Evolutionary conservation across 2,329 filamentous ascomycete species (phyloP).

Genomic region (Pseudogymnoascus sp.): DNA sequence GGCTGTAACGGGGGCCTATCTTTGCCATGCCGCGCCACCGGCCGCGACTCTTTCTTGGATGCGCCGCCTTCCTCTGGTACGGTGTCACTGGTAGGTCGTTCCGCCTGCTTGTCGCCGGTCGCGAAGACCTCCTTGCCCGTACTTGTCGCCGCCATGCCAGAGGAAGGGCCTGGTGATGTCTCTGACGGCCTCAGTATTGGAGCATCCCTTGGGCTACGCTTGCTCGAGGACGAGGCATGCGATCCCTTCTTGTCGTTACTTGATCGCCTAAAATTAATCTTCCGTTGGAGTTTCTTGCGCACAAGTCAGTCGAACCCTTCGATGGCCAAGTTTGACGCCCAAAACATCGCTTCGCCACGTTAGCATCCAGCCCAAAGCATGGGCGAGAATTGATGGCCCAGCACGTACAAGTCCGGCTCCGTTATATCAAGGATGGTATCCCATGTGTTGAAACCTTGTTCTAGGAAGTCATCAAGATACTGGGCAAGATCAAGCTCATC

Average conservation of each 20-base stretch:
- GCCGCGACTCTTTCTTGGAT: not conserved
- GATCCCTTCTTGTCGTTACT: conserved; percentile 21
- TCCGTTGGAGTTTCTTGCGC: too few relatives aligned
- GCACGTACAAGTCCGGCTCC: too few relatives aligned
- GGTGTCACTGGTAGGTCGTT: not conserved
- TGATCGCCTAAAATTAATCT: conserved; percentile 16
- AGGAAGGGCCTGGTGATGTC: conserved; percentile 15
- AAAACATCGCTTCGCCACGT: too few relatives aligned
- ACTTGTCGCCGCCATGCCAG: conserved; percentile 14
- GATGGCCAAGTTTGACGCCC: too few relatives aligned
- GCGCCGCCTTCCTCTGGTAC: conserved; percentile 6
- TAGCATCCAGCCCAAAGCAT: too few relatives aligned
- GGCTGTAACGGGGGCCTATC: conserved; percentile 13
- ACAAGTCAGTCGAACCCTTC: too few relatives aligned
- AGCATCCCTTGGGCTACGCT: conserved; percentile 22
- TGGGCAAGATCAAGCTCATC: too few relatives aligned
- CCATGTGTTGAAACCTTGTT: too few relatives aligned
- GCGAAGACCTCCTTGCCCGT: conserved; percentile 6
- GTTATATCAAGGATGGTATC: too few relatives aligned
- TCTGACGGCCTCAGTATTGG: conserved; percentile 18
- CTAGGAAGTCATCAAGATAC: too few relatives aligned
- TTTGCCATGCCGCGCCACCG: conserved; percentile 9
- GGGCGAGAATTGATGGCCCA: too few relatives aligned
- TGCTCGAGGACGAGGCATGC: conserved; percentile 16
- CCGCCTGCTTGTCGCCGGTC: not conserved